Evolutionary conservation across 2,329 filamentous ascomycete species (phyloP), one percentile per base, ranked within the genome.

Genomic region (Epichloe brachyelytri): DNA sequence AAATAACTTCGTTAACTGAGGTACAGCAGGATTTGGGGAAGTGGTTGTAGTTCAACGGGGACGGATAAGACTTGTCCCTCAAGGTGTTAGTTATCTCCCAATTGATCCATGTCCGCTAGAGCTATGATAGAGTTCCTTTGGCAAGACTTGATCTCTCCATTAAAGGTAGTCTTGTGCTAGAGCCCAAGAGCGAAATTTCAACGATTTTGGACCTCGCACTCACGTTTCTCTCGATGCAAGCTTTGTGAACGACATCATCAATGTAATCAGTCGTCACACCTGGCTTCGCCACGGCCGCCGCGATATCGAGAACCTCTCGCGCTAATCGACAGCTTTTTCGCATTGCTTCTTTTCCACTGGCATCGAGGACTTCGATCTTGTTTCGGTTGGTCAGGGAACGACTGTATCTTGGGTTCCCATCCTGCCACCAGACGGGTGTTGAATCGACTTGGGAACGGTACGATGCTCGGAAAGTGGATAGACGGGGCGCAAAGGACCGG

Each of bases 21-120:
- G 91, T 97, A 71, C 93, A 98, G 55, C 96, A 87, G 0, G 93
- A 98, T 72, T 98, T 98, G 57, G 93, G 93, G 71, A 97, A 98
- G 68, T 90, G 77, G 73, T 87, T 86, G 71, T 97, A 97, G 72
- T 96, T 96, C 36, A 97, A 74, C 1, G 91, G 89, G 1, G 91
- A 96, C 0, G 91, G 91, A 65, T 97, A 97, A 10, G 89, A 86
- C 90, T 96, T 96, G 55, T 44, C n/a, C 51, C 39, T 48, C n/a
- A 15, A 12, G 36, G 3, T 48, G 44, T 53, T n/a, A 51, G 51
- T 44, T 33, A 30, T 36, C 44, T 3, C 22, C 12, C 11, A 8
- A 15, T 43, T 49, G 5, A 43, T 22, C 17, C 17, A 34, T 10
- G n/a, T 40, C 14, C 36, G 19, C 37, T 19, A 3, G 15, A 19